Evolutionary conservation across 106 monocot species (phyloP).

Genomic region (Cymbidium sinense): DNA sequence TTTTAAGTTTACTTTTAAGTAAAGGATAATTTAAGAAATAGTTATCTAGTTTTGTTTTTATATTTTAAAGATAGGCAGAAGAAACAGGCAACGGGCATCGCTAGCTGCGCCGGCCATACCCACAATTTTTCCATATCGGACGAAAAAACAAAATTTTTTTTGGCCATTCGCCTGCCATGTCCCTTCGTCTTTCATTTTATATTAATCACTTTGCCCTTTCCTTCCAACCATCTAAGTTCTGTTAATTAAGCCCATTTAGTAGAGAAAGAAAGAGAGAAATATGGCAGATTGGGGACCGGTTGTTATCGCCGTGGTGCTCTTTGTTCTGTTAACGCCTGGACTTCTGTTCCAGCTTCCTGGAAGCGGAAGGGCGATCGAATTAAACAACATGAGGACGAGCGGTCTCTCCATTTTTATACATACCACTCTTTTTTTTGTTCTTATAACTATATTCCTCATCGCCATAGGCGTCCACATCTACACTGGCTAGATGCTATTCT

Average conservation of each 20-base stretch:
- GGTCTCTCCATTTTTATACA: conserved; percentile 33
- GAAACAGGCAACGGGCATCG: too few species aligned
- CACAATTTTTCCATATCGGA: too few species aligned
- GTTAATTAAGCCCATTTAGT: too few species aligned
- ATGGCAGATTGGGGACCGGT: conserved; percentile 55
- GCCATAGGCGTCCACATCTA: conserved; percentile 37
- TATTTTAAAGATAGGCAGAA: too few species aligned
- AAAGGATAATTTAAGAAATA: too few species aligned
- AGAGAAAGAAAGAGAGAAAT: neutral
- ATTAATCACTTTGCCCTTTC: neutral
- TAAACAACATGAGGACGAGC: conserved; percentile 31
- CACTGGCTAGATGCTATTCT: conserved; percentile 7
- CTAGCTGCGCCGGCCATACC: too few species aligned
- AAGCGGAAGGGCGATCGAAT: conserved; percentile 22
- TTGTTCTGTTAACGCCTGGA: conserved; percentile 38
- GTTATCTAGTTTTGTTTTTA: too few species aligned
- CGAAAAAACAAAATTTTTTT: too few species aligned
- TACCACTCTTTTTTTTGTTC: conserved; percentile 28
- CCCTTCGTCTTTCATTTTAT: neutral
- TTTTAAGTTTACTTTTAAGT: too few species aligned
- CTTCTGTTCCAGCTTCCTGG: conserved; percentile 43
- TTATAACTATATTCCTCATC: conserved; percentile 40
- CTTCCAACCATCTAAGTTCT: neutral
- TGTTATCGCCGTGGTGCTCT: conserved; percentile 35
- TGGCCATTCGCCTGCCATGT: neutral